Evolutionary conservation across 2,329 filamentous ascomycete species (phyloP).

Genomic region (Emmonsia crescens): DNA sequence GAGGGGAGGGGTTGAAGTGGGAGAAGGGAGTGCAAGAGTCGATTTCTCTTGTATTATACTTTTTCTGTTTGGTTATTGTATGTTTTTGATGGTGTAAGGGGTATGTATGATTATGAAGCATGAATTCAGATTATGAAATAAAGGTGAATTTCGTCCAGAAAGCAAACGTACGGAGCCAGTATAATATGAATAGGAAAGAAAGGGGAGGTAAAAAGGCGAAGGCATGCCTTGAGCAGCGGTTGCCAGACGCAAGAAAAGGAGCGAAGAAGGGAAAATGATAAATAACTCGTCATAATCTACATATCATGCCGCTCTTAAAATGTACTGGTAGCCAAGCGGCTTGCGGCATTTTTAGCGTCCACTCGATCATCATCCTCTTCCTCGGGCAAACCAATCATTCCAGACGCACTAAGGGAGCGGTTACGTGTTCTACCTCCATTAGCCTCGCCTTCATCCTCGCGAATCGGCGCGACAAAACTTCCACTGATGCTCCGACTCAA

Average conservation of each 20-base stretch:
- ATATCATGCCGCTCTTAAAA: slow-evolving; percentile 46
- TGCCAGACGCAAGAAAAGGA: neutral
- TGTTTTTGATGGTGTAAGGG: neutral
- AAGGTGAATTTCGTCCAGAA: neutral
- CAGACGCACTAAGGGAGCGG: slow-evolving; percentile 35
- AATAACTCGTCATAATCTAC: slow-evolving; percentile 9
- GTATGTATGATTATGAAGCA: neutral
- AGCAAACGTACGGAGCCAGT: neutral
- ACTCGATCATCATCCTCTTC: slow-evolving; percentile 81
- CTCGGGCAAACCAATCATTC: slow-evolving; percentile 29
- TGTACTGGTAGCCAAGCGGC: slow-evolving; percentile 83
- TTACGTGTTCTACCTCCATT: slow-evolving; percentile 35
- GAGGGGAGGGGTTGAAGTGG: neutral
- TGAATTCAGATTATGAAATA: neutral
- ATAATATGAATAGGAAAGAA: neutral
- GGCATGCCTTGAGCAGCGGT: neutral
- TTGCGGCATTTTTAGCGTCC: slow-evolving; percentile 91
- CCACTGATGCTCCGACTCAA: slow-evolving; percentile 66
- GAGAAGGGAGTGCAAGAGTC: neutral
- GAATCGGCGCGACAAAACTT: slow-evolving; percentile 53
- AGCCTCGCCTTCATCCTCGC: slow-evolving; percentile 50
- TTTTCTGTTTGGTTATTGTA: neutral
- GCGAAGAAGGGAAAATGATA: slow-evolving; percentile 1
- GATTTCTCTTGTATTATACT: neutral
- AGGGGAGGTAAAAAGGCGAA: neutral